Percentiles rank a stretch among this genome's conserved stretches.
Evolutionary conservation across 148 eudicot genomes (phyloP).

Genomic region (Camellia sinensis): DNA sequence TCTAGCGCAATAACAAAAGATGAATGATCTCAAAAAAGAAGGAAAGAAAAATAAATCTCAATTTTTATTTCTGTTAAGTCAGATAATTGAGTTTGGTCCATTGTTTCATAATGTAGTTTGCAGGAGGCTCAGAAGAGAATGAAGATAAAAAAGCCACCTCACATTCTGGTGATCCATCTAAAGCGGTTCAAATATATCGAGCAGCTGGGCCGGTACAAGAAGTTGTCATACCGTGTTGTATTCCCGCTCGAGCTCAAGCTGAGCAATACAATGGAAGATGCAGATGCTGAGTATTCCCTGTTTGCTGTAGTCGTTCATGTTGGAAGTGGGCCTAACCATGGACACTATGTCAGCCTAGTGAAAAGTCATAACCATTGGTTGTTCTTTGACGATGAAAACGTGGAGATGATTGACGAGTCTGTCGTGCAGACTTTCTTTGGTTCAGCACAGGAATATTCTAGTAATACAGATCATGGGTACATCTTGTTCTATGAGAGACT

Average conservation of each 20-base stretch:
- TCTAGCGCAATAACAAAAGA: too few relatives aligned
- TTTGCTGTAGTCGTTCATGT: conserved; percentile 53
- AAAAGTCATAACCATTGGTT: too few relatives aligned
- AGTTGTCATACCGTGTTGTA: conserved; percentile 83
- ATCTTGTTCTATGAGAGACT: too few relatives aligned
- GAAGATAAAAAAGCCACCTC: conserved; percentile 45
- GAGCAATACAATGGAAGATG: conserved; percentile 72
- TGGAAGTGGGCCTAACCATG: too few relatives aligned
- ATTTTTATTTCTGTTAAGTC: neutral
- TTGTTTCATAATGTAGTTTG: conserved; percentile 39
- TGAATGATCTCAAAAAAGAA: neutral
- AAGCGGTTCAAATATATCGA: conserved; percentile 89
- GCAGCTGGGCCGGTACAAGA: conserved; percentile 66
- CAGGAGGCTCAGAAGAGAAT: conserved; percentile 76
- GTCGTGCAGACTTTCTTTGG: conserved; percentile 72
- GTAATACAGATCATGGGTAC: too few relatives aligned
- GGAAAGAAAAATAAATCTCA: too few relatives aligned
- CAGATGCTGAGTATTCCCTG: conserved; percentile 77
- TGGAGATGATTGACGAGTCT: conserved; percentile 82
- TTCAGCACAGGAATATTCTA: too few relatives aligned
- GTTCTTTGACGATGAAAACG: conserved; percentile 36
- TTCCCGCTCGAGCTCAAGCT: conserved; percentile 88
- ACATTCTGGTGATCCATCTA: conserved; percentile 77
- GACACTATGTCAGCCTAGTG: too few relatives aligned
- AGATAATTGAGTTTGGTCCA: neutral